Conservation (phyloP, 495 filamentous ascomycete genomes). For the Xylaria intraflava region DNA sequence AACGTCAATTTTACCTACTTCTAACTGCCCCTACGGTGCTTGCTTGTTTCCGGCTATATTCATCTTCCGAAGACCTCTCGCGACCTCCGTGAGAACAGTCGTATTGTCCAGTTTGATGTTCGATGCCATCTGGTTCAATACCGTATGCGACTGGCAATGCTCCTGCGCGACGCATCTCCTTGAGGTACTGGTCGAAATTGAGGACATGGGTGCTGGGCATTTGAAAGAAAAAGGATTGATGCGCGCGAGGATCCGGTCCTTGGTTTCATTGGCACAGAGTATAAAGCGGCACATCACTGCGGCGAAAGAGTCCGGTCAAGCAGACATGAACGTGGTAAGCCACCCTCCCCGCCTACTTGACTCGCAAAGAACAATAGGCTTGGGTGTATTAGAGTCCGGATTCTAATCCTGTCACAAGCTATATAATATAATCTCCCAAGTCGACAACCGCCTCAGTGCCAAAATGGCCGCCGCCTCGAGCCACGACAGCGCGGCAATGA, state of each 20-base stretch:
- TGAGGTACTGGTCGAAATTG: neutral
- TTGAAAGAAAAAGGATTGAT: neutral
- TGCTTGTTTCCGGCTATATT: too few species aligned
- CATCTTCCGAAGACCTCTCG: too few species aligned
- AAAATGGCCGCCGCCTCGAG: slow-evolving; percentile 27
- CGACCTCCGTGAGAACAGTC: too few species aligned
- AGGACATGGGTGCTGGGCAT: neutral
- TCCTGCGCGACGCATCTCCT: neutral
- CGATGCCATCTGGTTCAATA: slow-evolving; percentile 1
- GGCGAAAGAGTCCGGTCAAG: neutral
- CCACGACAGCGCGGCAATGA: slow-evolving; percentile 29
- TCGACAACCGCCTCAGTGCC: slow-evolving; percentile 29
- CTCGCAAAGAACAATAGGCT: too few species aligned
- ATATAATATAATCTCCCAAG: slow-evolving; percentile 7
- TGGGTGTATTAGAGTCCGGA: too few species aligned
- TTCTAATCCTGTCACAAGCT: neutral
- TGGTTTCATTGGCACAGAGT: neutral
- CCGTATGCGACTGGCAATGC: neutral
- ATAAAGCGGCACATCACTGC: neutral
- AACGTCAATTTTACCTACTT: too few species aligned
- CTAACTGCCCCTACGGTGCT: too few species aligned
- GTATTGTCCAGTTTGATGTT: slow-evolving; percentile 1
- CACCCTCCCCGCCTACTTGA: too few species aligned
- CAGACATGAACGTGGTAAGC: slow-evolving; percentile 1
- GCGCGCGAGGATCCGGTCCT: neutral